Evolutionary conservation across 1,139 yeast species (phyloP), one percentile per base, ranked within the genome.

Genomic region (Pichia sp.): DNA sequence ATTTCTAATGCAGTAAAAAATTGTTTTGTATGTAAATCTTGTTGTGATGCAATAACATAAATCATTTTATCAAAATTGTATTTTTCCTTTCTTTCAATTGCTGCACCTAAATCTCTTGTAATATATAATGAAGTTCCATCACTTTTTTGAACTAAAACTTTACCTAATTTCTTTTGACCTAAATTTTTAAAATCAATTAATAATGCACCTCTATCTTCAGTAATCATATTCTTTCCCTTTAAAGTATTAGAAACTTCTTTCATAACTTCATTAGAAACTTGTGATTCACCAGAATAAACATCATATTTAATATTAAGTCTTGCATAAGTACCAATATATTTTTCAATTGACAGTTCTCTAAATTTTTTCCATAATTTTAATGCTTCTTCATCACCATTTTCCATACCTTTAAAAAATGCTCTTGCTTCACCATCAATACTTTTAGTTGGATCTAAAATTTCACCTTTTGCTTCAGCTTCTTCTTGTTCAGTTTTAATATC

Each of bases 61-160:
- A 92, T 81, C 96, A 89, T 86, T 74, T 90, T 90, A 71, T 90
- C 97, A 64, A 92, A 94, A 54, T 89, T 74, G 72, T 84, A 87
- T 59, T 75, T 78, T 51, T 86, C 81, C 65, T 87, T 77, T 75
- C 99, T 90, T 62, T 85, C 87, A 63, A 84, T 83, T 50, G 98
- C 98, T 63, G 92, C 97, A 62, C 98, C 97, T 53, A 94, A 87
- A 69, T 94, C 99, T 74, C 99, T 84, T 54, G 97, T 90, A 61
- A 94, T 72, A 68, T 94, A 94, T 56, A 94, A 74, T 18, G 96
- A 86, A 35, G 99, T 87, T 66, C 98, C 98, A 66, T 94, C 98
- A 42, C 89, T 82, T 71, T 94, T 94, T 67, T 89, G 92, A 47
- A 94, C 94, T 57, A 94, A 79, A 53, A 89, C 88, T 71, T 92